A percentile compares a stretch with the other conserved stretches of the same genome.
These are phyloP conservation scores for Boehmeria nivea DNA, from an alignment of 306 rosid species.

Conservation along the genomic window DNA sequence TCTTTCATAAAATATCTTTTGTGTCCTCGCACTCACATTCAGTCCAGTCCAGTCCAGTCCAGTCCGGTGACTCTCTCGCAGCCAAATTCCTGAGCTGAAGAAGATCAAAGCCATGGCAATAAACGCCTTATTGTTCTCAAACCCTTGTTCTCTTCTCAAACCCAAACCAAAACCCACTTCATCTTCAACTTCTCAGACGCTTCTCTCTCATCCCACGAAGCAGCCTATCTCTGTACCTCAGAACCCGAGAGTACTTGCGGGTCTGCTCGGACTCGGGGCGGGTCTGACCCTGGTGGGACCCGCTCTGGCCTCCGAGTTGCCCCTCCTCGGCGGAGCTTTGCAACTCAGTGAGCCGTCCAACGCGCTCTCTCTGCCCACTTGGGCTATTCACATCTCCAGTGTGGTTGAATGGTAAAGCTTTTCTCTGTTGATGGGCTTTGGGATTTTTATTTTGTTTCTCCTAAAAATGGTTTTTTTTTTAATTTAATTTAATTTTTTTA, in stretches of 20 bases:
- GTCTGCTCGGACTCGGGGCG: constrained; percentile 47
- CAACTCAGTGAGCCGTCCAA: constrained; percentile 71
- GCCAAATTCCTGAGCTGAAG: background rate
- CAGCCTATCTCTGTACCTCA: constrained; percentile 1
- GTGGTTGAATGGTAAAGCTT: constrained; percentile 64
- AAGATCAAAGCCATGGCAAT: constrained; percentile 31
- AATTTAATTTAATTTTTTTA: background rate
- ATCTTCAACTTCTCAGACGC: constrained; percentile 13
- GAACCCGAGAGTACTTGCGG: constrained; percentile 20
- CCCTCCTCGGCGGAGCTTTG: too few species aligned
- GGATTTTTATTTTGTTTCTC: background rate
- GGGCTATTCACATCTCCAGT: constrained; percentile 92
- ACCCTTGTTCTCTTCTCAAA: constrained; percentile 5
- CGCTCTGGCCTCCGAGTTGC: constrained; percentile 46
- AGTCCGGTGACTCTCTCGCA: background rate
- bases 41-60: too few species aligned
- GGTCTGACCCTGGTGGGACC: constrained; percentile 45
- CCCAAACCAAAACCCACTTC: background rate
- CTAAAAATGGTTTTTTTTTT: background rate
- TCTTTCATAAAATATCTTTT: too few species aligned
- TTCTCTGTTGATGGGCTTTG: background rate
- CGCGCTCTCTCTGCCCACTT: constrained; percentile 92
- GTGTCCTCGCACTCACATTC: too few species aligned
- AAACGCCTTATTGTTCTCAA: constrained; percentile 25
- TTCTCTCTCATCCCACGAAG: background rate